Evolutionary conservation across 306 rosid genomes (phyloP), one percentile per base, ranked within the genome.

Genomic region (Vigna nakashimae): DNA sequence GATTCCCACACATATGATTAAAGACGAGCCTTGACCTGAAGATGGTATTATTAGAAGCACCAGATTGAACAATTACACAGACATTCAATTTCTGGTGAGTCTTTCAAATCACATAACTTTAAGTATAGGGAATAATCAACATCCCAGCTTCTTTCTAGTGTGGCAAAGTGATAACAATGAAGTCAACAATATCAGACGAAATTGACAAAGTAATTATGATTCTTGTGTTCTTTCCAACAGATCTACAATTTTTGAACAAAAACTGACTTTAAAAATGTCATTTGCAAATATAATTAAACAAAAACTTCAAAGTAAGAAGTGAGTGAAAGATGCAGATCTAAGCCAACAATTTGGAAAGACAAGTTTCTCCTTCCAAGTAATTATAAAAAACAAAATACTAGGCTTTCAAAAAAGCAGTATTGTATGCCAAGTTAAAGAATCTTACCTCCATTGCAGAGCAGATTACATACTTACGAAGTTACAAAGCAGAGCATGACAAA

Each of bases 21-120:
- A 87, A 77, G 96, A 91, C 20, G 99, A 92, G 71, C 99, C 99
- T 81, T 95, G 99, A 81, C 99, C 99, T 95, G 97, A 62, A 87
- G 84, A 78, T 81, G 34, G 78, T 58, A 82, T 15, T 65, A 66
- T 48, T 49, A 59, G 76, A 86, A 79, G 76, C 69, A 78, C 63
- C 36, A 74, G 60, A 83, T 20, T 71, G 26, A 63, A 69, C n/a
- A 50, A 59, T 42, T 60, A 62, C 30, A n/a, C 45, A 66, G 26
- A 69, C 68, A 26, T 74, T 40, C 48, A 69, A 56, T 5, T 5
- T 64, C 60, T 28, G 12, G 28, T 43, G 51, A 4, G 51, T 76
- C 77, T 58, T 71, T 49, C 65, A 75, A 65, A 82, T 65, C 16
- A 64, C 68, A 8, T 13, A 40, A 77, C 36, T 9, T 40, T 9